phyloP scores from a whole-genome alignment of 2,329 filamentous ascomycete species.

The Penicillium sclerotigenum region DNA sequence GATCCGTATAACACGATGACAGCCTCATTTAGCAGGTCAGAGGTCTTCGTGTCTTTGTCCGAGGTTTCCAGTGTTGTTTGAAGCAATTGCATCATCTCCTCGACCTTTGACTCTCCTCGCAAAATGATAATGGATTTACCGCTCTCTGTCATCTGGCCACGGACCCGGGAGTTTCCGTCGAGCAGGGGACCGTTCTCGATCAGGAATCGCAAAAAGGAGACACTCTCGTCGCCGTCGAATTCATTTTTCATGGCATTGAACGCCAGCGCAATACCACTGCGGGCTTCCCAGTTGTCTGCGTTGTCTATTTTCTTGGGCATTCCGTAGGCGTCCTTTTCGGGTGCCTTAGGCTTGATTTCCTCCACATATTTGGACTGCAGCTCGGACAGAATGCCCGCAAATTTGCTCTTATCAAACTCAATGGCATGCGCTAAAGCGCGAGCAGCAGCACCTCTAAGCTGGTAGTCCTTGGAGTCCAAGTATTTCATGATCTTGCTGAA shows the following conservation, averaged over 20 bases:
- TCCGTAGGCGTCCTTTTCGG: slow-evolving; percentile 85
- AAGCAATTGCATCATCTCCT: slow-evolving; percentile 87
- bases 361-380: slow-evolving; percentile 72
- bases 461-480: slow-evolving; percentile 72
- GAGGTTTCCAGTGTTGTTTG: slow-evolving; percentile 83
- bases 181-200: slow-evolving; percentile 84
- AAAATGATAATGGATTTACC: slow-evolving; percentile 75
- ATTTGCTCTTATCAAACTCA: slow-evolving; percentile 56
- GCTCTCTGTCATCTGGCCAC: slow-evolving; percentile 88
- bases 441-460: slow-evolving; percentile 79
- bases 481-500: slow-evolving; percentile 71
- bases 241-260: slow-evolving; percentile 76
- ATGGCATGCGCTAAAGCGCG: slow-evolving; percentile 75
- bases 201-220: slow-evolving; percentile 77
- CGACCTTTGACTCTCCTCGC: slow-evolving; percentile 77
- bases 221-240: slow-evolving; percentile 67
- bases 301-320: slow-evolving; percentile 89
- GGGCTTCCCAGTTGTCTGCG: slow-evolving; percentile 83
- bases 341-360: slow-evolving; percentile 75
- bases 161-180: slow-evolving; percentile 72
- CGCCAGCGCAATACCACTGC: slow-evolving; percentile 83
- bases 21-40: slow-evolving; percentile 91
- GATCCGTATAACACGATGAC: slow-evolving; percentile 98
- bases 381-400: slow-evolving; percentile 60
- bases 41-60: slow-evolving; percentile 73